Percentiles rank a stretch among this genome's conserved stretches.
These are phyloP conservation scores for Huiozyma sinensis DNA, from an alignment of 805 yeast genomes.

Conservation along the genomic window DNA sequence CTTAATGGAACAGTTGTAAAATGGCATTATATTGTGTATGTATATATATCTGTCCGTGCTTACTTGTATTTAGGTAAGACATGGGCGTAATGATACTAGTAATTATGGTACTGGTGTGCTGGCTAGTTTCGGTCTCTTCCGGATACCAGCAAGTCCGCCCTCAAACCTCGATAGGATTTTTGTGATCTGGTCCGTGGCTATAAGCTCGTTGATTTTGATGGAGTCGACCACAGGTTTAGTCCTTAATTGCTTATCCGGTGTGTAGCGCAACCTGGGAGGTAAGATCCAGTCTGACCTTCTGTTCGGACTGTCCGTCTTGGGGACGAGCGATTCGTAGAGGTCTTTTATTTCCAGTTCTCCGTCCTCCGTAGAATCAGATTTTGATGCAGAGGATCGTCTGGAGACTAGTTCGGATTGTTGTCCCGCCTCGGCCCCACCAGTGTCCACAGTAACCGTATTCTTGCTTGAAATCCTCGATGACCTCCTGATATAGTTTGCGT, in stretches of 20 bases:
- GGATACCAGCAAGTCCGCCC: slow-evolving; percentile 27
- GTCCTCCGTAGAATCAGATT: slow-evolving; percentile 3
- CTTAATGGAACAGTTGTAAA: background rate
- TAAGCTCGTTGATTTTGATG: slow-evolving; percentile 24
- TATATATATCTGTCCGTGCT: background rate
- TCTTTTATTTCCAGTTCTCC: slow-evolving; percentile 13
- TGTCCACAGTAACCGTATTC: background rate
- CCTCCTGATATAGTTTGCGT: slow-evolving; percentile 5
- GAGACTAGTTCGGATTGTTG: background rate
- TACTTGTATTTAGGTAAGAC: no score
- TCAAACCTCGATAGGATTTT: slow-evolving; percentile 22
- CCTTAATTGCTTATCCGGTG: slow-evolving; percentile 26
- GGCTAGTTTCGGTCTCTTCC: slow-evolving; percentile 6
- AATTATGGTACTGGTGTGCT: slow-evolving; percentile 2
- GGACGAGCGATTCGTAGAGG: slow-evolving; percentile 23
- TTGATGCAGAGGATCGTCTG: slow-evolving; percentile 1
- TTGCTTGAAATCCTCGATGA: slow-evolving; percentile 9
- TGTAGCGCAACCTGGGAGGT: slow-evolving; percentile 21
- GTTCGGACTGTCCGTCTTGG: slow-evolving; percentile 21
- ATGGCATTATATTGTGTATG: background rate
- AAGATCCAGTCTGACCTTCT: slow-evolving; percentile 29
- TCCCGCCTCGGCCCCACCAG: background rate
- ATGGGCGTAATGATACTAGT: background rate
- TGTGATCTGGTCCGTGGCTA: slow-evolving; percentile 17
- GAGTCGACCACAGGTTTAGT: slow-evolving; percentile 24